A percentile compares a stretch with the other conserved stretches of the same genome.
Evolutionary conservation across 306 rosid genomes (phyloP).

Genomic region (Argentina anserina): DNA sequence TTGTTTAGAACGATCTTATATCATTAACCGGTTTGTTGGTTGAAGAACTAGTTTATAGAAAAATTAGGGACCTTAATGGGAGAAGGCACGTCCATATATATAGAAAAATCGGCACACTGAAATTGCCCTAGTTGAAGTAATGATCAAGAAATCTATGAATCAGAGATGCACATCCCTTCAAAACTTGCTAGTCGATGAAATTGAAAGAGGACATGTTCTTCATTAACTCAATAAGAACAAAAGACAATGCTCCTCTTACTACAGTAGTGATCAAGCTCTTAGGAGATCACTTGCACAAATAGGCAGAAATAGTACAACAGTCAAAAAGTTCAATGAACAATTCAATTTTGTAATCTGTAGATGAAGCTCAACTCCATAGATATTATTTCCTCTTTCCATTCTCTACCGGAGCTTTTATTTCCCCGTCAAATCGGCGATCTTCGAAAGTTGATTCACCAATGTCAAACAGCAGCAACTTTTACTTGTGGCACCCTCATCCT

Average conservation of each 20-base stretch:
- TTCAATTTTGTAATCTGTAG: background rate
- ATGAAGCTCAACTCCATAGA: background rate
- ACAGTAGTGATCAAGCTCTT: background rate
- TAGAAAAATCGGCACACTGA: too few relatives aligned
- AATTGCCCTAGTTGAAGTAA: background rate
- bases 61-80: too few relatives aligned
- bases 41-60: background rate
- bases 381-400: background rate
- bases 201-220: background rate
- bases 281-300: background rate
- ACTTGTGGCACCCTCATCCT: background rate
- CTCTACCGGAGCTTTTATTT: slow-evolving; percentile 10
- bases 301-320: background rate
- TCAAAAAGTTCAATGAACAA: background rate
- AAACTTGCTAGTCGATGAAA: background rate
- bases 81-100: too few relatives aligned
- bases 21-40: too few relatives aligned
- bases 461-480: slow-evolving; percentile 7
- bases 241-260: background rate
- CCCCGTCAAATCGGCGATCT: slow-evolving; percentile 13
- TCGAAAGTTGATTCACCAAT: slow-evolving; percentile 4
- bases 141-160: background rate
- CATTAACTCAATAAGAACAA: too few relatives aligned
- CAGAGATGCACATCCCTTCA: background rate
- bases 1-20: too few relatives aligned